Evolutionary conservation across 768 basidiomycete species (phyloP), one percentile per base, ranked within the genome.

Genomic region (Psilocybe azurescens): DNA sequence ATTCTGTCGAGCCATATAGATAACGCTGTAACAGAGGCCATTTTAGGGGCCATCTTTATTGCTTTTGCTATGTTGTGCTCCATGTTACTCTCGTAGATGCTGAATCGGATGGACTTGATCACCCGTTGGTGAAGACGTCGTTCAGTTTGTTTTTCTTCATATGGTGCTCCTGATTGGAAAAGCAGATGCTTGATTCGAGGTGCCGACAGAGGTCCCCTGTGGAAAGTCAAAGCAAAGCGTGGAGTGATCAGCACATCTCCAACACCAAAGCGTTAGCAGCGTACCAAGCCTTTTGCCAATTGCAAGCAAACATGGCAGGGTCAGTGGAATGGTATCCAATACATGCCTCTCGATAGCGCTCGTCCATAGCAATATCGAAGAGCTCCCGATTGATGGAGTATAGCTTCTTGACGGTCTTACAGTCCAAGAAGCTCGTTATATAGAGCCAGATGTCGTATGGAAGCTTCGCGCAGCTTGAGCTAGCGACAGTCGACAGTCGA

Each of bases 381-480:
- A 60, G 47, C 14, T 39, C n/a, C 24, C 46, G 38, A 14, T 60
- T 56, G 4, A 60, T 32, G 18, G 53, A 33, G 24, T 55, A 56
- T n/a, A 60, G 33, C 32, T 47, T 7, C 13, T 8, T 18, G 8
- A 49, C 28, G 8, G 32, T 44, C 33, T 49, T 32, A 14, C 28
- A 5, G 59, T 60, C 48, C 48, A 60, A 39, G 36, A 50, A 60
- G 24, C 24, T 41, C n/a, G 53, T 47, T 18, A 60, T 55, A 28
- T 50, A 32, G 14, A 50, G 53, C 59, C 59, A 60, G 13, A 60
- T 44, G 18, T 60, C 59, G 48, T 60, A 50, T 13, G 59, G 59
- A 50, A 55, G 33, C 38, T 55, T 46, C 28, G 33, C 11, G 6
- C 33, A 7, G 11, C 33, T 11, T 36, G 33, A 3, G 6, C 2